Percentiles rank a stretch among this genome's conserved stretches.
Conservation (phyloP, 495 filamentous ascomycete genomes). For the Gamarada debralockiae region DNA sequence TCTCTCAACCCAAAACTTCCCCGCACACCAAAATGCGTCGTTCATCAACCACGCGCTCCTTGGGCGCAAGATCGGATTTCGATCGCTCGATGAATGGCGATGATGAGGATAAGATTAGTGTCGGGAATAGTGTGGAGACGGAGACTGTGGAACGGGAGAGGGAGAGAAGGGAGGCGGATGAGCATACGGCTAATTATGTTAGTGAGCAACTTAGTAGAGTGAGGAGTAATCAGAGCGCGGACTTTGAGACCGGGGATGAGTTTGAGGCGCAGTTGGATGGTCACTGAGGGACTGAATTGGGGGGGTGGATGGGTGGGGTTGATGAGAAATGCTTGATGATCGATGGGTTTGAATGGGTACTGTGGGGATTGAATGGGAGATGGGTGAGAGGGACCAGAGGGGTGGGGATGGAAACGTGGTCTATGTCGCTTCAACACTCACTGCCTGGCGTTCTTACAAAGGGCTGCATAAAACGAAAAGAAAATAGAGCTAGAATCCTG, state of each 20-base stretch:
- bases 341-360: too few relatives aligned
- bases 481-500: too few relatives aligned
- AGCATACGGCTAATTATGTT: constrained; percentile 68
- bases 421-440: too few relatives aligned
- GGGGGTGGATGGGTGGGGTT: too few relatives aligned
- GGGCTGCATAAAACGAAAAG: too few relatives aligned
- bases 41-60: constrained; percentile 81
- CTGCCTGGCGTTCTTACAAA: too few relatives aligned
- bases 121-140: constrained; percentile 22
- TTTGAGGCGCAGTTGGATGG: constrained; percentile 49
- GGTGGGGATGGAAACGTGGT: too few relatives aligned
- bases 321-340: too few relatives aligned
- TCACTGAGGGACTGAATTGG: background rate
- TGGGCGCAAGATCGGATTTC: constrained; percentile 82
- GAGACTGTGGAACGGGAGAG: constrained; percentile 32
- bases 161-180: constrained; percentile 51
- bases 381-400: too few relatives aligned
- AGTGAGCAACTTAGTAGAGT: constrained; percentile 64
- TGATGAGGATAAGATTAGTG: constrained; percentile 29
- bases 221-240: constrained; percentile 46
- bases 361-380: too few relatives aligned
- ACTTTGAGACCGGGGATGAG: constrained; percentile 53
- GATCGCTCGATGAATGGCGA: constrained; percentile 46
- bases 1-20: constrained; percentile 24
- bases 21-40: constrained; percentile 57